phyloP scores from a whole-genome alignment of 192 early-diverging fungal genomes.

The Thamnidium elegans region DNA sequence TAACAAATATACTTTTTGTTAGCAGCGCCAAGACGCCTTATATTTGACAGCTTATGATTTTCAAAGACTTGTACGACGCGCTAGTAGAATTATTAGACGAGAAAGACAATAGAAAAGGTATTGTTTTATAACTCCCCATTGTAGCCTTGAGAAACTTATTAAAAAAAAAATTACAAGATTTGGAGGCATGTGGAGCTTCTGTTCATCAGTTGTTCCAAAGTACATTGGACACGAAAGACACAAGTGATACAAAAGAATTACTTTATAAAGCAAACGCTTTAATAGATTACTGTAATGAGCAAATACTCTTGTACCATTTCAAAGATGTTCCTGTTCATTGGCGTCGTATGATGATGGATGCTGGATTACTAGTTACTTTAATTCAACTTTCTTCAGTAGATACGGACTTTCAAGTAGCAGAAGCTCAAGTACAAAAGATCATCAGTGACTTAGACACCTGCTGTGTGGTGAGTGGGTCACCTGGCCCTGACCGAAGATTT shows the following conservation, averaged over 20 bases:
- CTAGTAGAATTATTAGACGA: no score
- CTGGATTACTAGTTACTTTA: slow-evolving; percentile 38
- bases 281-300: slow-evolving; percentile 24
- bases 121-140: no score
- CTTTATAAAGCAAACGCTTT: not conserved
- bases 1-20: no score
- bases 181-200: slow-evolving; percentile 5
- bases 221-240: not conserved
- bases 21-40: no score
- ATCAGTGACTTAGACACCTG: slow-evolving; percentile 51
- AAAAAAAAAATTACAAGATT: slow-evolving; percentile 11
- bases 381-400: not conserved
- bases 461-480: slow-evolving; percentile 56
- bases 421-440: slow-evolving; percentile 21
- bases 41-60: no score
- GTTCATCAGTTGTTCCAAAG: not conserved
- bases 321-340: slow-evolving; percentile 49
- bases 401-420: slow-evolving; percentile 2
- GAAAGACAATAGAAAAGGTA: no score
- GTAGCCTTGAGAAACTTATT: no score
- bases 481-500: slow-evolving; percentile 27
- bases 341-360: slow-evolving; percentile 50
- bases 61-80: no score
- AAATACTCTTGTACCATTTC: slow-evolving; percentile 43
- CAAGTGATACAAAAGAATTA: not conserved